Conservation (phyloP, 129 eudicot genomes). For the Centaurea solstitialis region DNA sequence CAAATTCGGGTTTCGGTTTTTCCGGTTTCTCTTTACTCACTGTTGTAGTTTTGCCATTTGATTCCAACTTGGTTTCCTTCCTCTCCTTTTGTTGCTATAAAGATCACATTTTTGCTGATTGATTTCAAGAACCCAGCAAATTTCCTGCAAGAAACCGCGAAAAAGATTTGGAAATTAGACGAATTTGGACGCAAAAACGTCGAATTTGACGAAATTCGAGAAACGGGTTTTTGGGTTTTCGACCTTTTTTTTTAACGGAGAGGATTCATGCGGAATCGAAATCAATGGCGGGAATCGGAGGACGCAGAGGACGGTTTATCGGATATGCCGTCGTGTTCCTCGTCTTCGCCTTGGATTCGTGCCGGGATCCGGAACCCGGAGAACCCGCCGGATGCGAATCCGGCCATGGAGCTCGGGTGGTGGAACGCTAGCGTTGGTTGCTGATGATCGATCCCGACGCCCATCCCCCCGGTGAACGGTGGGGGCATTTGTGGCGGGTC, state of each 20-base stretch:
- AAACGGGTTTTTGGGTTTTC: neutral
- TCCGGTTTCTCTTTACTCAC: neutral
- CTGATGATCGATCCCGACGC: slow-evolving; percentile 43
- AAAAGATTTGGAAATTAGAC: slow-evolving; percentile 1
- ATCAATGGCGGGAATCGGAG: slow-evolving; percentile 97
- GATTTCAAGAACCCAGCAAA: neutral
- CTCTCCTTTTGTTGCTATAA: slow-evolving; percentile 16
- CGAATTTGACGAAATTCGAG: neutral
- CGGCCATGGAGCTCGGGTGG: slow-evolving; percentile 59
- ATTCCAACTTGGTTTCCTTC: neutral
- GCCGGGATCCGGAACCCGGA: slow-evolving; percentile 92
- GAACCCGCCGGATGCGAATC: slow-evolving; percentile 66
- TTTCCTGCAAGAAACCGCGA: slow-evolving; percentile 15
- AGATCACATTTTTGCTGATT: neutral
- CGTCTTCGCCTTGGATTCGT: slow-evolving; percentile 94
- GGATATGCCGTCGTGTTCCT: slow-evolving; percentile 92
- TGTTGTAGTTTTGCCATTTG: slow-evolving; percentile 21
- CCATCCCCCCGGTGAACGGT: slow-evolving; percentile 22
- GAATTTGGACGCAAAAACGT: neutral
- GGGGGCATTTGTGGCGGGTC: slow-evolving; percentile 50
- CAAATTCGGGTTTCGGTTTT: slow-evolving; percentile 1
- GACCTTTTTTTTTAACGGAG: slow-evolving; percentile 46
- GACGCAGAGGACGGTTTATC: slow-evolving; percentile 96
- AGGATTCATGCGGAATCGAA: slow-evolving; percentile 15
- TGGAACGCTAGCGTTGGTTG: slow-evolving; percentile 53